These are phyloP conservation scores for Ploettnerulaceae sp. DNA, from an alignment of 2,329 filamentous ascomycete species.

Conservation along the genomic window DNA sequence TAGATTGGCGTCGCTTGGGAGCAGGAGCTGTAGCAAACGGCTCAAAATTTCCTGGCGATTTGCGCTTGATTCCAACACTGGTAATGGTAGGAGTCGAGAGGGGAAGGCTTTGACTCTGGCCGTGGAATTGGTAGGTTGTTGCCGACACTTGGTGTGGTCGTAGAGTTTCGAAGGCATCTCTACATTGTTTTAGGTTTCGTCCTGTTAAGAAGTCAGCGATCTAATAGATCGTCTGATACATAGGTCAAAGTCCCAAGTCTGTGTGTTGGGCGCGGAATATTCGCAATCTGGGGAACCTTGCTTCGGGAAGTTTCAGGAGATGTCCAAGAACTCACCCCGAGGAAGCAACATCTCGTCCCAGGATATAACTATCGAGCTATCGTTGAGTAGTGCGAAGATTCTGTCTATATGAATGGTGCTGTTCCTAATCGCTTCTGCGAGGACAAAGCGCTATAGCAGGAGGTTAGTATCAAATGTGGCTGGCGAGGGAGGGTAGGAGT, in stretches of 20 bases:
- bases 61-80: conserved; percentile 25
- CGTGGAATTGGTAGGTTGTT: not conserved
- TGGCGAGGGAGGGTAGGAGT: conserved; percentile 9
- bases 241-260: conserved; percentile 15
- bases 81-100: not conserved
- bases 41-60: conserved; percentile 22
- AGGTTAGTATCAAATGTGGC: conserved; percentile 27
- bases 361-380: conserved; percentile 40
- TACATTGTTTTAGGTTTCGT: conserved; percentile 29
- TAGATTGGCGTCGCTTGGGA: conserved; percentile 27
- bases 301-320: conserved; percentile 11
- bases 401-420: conserved; percentile 40
- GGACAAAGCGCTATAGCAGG: conserved; percentile 37
- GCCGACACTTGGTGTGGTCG: conserved; percentile 6
- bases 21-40: conserved; percentile 12
- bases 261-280: conserved; percentile 16
- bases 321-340: conserved; percentile 37
- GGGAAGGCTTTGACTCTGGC: not conserved
- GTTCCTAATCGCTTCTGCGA: conserved; percentile 48
- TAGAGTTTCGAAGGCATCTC: conserved; percentile 26
- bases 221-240: conserved; percentile 13
- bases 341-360: conserved; percentile 47
- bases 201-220: conserved; percentile 23
- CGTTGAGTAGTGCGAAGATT: conserved; percentile 39
- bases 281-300: conserved; percentile 1